Conservation (phyloP, 202 grass and related monocot genomes). For the Alloteropsis angusta region DNA sequence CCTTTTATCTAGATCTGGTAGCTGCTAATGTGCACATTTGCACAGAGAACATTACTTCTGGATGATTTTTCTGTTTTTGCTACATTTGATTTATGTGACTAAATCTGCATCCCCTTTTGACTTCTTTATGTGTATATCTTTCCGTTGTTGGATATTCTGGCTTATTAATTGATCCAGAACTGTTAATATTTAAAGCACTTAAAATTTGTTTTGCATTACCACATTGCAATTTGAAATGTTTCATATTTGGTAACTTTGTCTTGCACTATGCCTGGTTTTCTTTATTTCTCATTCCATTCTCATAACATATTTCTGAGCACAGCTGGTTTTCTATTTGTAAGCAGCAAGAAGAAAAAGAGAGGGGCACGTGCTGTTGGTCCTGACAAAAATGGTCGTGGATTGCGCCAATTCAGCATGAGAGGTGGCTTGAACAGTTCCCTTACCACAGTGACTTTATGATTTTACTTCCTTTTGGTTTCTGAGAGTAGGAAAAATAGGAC, state of each 20-base stretch:
- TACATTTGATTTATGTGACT: slow-evolving; percentile 9
- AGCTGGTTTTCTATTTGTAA: slow-evolving; percentile 5
- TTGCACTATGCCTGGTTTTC: background rate
- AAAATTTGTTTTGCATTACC: background rate
- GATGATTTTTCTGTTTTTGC: background rate
- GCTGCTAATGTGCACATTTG: background rate
- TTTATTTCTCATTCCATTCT: background rate
- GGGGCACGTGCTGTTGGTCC: slow-evolving; percentile 51
- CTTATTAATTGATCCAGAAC: slow-evolving; percentile 9
- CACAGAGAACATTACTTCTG: background rate
- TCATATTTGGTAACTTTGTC: slow-evolving; percentile 7
- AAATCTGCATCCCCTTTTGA: background rate
- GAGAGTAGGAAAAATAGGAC: background rate
- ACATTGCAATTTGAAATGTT: background rate
- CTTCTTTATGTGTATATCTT: background rate
- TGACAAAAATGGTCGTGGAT: slow-evolving; percentile 88
- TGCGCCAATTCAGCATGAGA: slow-evolving; percentile 99
- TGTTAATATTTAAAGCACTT: slow-evolving; percentile 1
- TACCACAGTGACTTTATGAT: background rate
- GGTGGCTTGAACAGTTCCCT: slow-evolving; percentile 39
- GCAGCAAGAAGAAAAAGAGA: slow-evolving; percentile 97
- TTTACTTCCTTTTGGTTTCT: background rate
- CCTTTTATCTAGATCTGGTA: background rate
- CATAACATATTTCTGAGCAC: background rate
- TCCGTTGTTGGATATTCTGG: background rate